Conservation (phyloP, 1,284 basidiomycete genomes). For the Hypsizygus ulmarius region DNA sequence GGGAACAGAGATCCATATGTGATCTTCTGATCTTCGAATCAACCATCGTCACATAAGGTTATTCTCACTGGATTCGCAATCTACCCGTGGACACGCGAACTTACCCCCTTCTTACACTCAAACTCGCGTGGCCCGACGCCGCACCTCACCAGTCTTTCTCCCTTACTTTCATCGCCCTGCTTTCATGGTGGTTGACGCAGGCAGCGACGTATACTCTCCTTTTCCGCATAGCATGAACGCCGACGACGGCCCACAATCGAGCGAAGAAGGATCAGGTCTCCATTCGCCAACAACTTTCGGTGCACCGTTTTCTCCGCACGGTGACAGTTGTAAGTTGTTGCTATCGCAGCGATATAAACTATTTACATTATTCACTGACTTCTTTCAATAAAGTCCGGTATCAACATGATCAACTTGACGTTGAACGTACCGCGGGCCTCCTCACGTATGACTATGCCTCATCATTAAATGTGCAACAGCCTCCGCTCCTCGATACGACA, state of each 20-base stretch:
- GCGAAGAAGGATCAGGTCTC: conserved; percentile 67
- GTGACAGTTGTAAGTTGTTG: conserved; percentile 47
- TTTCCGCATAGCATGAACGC: conserved; percentile 48
- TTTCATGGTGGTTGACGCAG: conserved; percentile 52
- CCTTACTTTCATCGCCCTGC: conserved; percentile 21
- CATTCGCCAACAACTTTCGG: conserved; percentile 62
- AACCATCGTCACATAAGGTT: conserved; percentile 29
- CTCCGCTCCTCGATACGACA: conserved; percentile 42
- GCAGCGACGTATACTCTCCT: conserved; percentile 53
- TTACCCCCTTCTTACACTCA: conserved; percentile 30
- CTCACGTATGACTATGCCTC: conserved; percentile 46
- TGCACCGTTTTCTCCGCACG: conserved; percentile 44
- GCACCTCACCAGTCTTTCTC: conserved; percentile 18
- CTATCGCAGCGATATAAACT: conserved; percentile 39
- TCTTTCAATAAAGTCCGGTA: conserved; percentile 65
- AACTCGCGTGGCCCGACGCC: conserved; percentile 32
- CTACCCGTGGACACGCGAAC: conserved; percentile 32
- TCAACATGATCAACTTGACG: conserved; percentile 53
- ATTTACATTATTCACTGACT: conserved; percentile 34
- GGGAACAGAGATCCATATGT: conserved; percentile 20
- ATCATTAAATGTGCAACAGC: conserved; percentile 38
- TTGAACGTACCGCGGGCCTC: conserved; percentile 44
- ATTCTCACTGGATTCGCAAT: conserved; percentile 25
- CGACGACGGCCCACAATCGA: conserved; percentile 66
- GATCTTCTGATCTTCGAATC: conserved; percentile 35